Evolutionary conservation across 2,329 filamentous ascomycete genomes (phyloP).

Genomic region (Pleoardoris graminearum): DNA sequence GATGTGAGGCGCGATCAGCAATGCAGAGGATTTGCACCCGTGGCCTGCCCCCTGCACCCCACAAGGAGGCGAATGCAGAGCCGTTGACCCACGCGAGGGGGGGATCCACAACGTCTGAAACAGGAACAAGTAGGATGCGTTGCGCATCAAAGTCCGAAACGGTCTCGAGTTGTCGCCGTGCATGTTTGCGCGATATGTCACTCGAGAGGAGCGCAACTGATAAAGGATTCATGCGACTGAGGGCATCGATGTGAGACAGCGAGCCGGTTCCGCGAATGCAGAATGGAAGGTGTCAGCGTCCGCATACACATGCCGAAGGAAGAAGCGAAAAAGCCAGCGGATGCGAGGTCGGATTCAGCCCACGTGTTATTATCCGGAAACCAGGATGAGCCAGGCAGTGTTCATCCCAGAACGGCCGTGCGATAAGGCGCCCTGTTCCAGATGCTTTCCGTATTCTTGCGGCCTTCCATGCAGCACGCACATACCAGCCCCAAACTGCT

Average conservation of each 20-base stretch:
- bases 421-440: not conserved
- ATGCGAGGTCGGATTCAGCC: not conserved
- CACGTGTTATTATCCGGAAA: conserved; percentile 14
- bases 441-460: not conserved
- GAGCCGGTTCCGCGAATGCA: not conserved
- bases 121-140: conserved; percentile 19
- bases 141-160: conserved; percentile 10
- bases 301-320: conserved; percentile 1
- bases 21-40: conserved; percentile 51
- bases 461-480: conserved; percentile 1
- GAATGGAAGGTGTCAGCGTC: conserved; percentile 6
- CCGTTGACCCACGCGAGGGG: conserved; percentile 8
- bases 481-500: conserved; percentile 1
- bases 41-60: conserved; percentile 4
- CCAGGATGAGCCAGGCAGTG: conserved; percentile 7
- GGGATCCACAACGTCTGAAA: conserved; percentile 11
- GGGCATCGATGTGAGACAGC: not conserved
- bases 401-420: not conserved
- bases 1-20: conserved; percentile 53
- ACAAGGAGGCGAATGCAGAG: conserved; percentile 7
- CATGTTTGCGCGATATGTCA: not conserved
- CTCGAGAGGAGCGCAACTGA: not conserved
- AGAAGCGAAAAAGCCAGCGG: conserved; percentile 1
- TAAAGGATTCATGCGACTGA: not conserved
- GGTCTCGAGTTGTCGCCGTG: not conserved